Evolutionary conservation across 805 yeast species (phyloP).

Genomic region (Ogataea saltuana): DNA sequence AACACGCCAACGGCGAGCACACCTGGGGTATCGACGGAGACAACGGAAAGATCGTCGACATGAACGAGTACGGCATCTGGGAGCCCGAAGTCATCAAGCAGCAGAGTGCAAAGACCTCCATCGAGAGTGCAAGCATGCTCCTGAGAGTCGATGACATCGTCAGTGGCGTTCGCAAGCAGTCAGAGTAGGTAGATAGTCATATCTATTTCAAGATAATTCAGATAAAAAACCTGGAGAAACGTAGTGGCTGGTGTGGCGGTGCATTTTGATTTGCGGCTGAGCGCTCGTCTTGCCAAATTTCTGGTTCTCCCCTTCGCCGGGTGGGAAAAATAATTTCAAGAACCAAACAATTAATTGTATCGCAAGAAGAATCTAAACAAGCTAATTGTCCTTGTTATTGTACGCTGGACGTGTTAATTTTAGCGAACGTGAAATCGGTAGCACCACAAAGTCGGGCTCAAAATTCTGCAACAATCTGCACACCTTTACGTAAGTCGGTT

Average conservation of each 20-base stretch:
- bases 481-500: not conserved
- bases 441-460: no score
- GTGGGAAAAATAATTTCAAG: no score
- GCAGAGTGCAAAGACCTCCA: constrained; percentile 96
- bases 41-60: constrained; percentile 88
- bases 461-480: no score
- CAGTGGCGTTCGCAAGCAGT: constrained; percentile 73
- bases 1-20: constrained; percentile 86
- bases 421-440: no score
- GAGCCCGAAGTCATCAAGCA: constrained; percentile 98
- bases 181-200: constrained; percentile 10
- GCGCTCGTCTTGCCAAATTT: no score
- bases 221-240: not conserved
- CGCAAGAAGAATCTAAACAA: no score
- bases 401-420: no score
- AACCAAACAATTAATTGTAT: no score
- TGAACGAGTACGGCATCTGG: constrained; percentile 97
- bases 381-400: no score
- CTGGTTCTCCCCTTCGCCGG: no score
- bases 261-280: not conserved
- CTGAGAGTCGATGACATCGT: constrained; percentile 97
- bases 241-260: not conserved
- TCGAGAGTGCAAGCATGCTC: constrained; percentile 93
- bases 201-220: not conserved
- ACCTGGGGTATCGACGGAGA: constrained; percentile 96